Evolutionary conservation across 345 rosid genomes (phyloP), one percentile per base, ranked within the genome.

Genomic region (Nephelium lappaceum): DNA sequence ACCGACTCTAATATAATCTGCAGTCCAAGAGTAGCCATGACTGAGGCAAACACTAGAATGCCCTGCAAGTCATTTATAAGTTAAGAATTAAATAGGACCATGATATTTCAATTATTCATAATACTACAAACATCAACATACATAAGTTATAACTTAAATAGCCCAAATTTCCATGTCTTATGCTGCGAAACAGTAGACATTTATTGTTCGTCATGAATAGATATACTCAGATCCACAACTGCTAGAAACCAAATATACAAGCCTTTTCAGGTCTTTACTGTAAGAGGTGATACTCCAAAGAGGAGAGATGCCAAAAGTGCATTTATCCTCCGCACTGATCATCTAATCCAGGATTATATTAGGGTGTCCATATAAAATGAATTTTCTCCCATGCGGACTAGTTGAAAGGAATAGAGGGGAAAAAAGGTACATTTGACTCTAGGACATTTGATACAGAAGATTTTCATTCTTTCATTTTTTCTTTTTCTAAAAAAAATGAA

Each of bases 11-110:
- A 80, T 81, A 96, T 96, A 73, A 96, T 96, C 85, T 96, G 98
- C 85, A 96, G 86, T 64, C 99, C 99, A 75, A 96, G 93, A 79
- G 99, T 96, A 69, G 99, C 99, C 99, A 96, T 96, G 70, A 94
- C 98, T 71, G 98, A 96, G 75, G 99, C 99, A 88, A 96, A 96
- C 68, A 96, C 99, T 76, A 96, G 97, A 84, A 96, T 93, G 58
- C 99, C 99, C 99, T 96, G 90, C 81, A 69, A 11, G 83, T 51
- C 68, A 77, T 64, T 72, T 57, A 62, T 39, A 70, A 71, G 66
- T 73, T 38, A 19, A 19, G 15, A 8, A 47, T 71, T 58, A 47
- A 68, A 27, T 0, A 62, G 64, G 2, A 27, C 0, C 58, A 69
- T 5, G 12, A 58, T 25, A 67, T 62, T 57, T 27, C 66, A 43